Base-by-base conservation (phyloP, 768 basidiomycete species). In the Russula earlei region DNA sequence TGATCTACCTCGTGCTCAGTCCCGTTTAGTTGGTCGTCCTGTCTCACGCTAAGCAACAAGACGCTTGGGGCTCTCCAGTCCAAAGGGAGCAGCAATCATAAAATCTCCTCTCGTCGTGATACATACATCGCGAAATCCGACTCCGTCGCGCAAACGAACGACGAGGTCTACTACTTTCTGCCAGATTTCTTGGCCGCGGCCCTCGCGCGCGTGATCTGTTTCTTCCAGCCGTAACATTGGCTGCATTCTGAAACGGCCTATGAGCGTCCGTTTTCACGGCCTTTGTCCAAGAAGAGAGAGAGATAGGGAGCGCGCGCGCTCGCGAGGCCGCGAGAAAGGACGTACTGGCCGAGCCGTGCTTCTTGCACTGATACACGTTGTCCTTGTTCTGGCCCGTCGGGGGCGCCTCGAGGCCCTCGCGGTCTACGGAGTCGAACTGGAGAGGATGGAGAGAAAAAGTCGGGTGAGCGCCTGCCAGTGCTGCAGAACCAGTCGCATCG, bases 151-250 rank as follows among this genome's bases (percentile, higher is more conserved):
- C n/a, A n/a, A n/a, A 52, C 22, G 40, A 10, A n/a, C n/a, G 19
- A 12, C 29, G n/a, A n/a, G 8, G 29, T 5, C 11, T 2, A 40
- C 65, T 73, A 80, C 68, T 82, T 83, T 72, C 71, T 80, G 42
- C 81, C 80, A 24, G 82, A 84, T 69, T 87, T 87, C 77, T 87
- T 87, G 48, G 85, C 85, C 1, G 75, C 78, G 14, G 74, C 66
- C 49, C 80, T 77, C 48, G 76, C 75, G 62, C 78, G 79, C 31
- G 74, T 81, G 63, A 90, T 80, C 70, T 87, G 85, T 67, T 90
- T 91, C 84, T 90, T 90, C 87, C 87, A 90, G 24, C 82, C 83
- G 66, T 77, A 85, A 69, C 88, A 89, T 64, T 77, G 77, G 66
- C 63, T 80, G 69, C 84, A 85, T 19, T 66, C 84, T 86, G n/a